Evolutionary conservation across 352 stramenopile genomes (phyloP).

Genomic region (Hyaloperonospora arabidopsidis): DNA sequence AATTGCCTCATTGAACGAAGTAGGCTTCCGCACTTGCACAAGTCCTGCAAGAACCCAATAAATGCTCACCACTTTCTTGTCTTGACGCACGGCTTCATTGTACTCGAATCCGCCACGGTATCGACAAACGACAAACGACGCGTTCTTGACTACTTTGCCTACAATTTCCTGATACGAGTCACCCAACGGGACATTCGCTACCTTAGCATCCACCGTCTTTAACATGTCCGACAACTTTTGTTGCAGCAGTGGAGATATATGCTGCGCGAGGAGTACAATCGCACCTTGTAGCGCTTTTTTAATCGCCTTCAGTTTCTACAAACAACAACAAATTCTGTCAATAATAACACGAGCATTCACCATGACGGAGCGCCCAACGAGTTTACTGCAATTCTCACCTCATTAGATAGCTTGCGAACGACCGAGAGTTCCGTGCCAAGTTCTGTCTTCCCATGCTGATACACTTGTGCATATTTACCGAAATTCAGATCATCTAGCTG

Average conservation of each 20-base stretch:
- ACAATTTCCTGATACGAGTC: conserved; percentile 73
- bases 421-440: conserved; percentile 40
- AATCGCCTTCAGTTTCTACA: conserved; percentile 45
- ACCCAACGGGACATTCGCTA: conserved; percentile 64
- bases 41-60: conserved; percentile 69
- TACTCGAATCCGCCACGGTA: conserved; percentile 80
- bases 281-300: conserved; percentile 41
- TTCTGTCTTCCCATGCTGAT: conserved; percentile 32
- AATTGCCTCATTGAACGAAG: conserved; percentile 41
- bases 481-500: conserved; percentile 47
- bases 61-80: conserved; percentile 70
- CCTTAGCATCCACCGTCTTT: conserved; percentile 65
- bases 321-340: conserved; percentile 1
- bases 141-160: conserved; percentile 67
- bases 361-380: background rate
- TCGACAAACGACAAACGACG: conserved; percentile 73
- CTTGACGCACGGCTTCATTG: conserved; percentile 57
- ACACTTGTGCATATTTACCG: conserved; percentile 37
- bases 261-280: conserved; percentile 69
- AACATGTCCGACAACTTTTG: conserved; percentile 59
- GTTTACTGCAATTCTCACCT: conserved; percentile 21
- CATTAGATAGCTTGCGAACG: conserved; percentile 36
- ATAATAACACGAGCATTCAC: background rate
- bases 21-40: conserved; percentile 26
- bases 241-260: conserved; percentile 58